phyloP scores from a whole-genome alignment of 2,329 filamentous ascomycete species.

The Tolypocladium tropicale region DNA sequence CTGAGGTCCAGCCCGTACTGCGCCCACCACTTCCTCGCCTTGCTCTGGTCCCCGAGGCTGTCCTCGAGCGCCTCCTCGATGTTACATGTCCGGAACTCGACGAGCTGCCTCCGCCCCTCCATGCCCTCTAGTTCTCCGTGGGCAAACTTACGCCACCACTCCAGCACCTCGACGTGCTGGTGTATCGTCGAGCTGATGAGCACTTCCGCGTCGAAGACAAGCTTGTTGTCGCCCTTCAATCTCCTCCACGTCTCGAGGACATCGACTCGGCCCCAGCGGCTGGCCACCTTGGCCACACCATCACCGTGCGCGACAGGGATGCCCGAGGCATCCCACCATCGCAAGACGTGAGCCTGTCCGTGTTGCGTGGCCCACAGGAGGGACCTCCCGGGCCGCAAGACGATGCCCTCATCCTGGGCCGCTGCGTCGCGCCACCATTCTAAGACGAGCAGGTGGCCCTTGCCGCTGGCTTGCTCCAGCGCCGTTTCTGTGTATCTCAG shows the following conservation, averaged over 20 bases:
- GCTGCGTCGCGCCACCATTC: constrained; percentile 85
- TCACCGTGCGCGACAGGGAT: constrained; percentile 75
- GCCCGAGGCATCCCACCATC: constrained; percentile 79
- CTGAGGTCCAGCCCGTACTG: constrained; percentile 72
- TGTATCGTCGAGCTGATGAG: constrained; percentile 81
- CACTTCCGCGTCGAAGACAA: constrained; percentile 75
- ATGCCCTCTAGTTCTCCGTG: constrained; percentile 43
- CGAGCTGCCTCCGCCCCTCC: constrained; percentile 49
- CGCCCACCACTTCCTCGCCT: constrained; percentile 80
- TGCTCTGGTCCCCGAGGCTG: constrained; percentile 59
- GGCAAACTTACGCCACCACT: constrained; percentile 80
- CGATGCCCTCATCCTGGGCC: constrained; percentile 44
- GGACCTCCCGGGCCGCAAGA: constrained; percentile 73
- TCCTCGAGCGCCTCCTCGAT: constrained; percentile 93
- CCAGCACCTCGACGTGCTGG: constrained; percentile 71
- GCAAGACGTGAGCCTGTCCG: constrained; percentile 65
- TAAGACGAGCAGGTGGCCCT: constrained; percentile 75
- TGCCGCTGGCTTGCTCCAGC: constrained; percentile 76
- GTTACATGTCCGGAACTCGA: constrained; percentile 91
- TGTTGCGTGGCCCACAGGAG: constrained; percentile 77
- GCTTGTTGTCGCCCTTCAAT: constrained; percentile 51
- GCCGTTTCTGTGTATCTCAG: constrained; percentile 81
- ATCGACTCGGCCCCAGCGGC: constrained; percentile 72
- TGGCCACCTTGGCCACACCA: constrained; percentile 73
- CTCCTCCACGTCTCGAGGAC: constrained; percentile 74